Percentiles rank a stretch among this genome's conserved stretches.
Evolutionary conservation across 352 stramenopile genomes (phyloP).

Genomic region (Thraustochytrium sp.): DNA sequence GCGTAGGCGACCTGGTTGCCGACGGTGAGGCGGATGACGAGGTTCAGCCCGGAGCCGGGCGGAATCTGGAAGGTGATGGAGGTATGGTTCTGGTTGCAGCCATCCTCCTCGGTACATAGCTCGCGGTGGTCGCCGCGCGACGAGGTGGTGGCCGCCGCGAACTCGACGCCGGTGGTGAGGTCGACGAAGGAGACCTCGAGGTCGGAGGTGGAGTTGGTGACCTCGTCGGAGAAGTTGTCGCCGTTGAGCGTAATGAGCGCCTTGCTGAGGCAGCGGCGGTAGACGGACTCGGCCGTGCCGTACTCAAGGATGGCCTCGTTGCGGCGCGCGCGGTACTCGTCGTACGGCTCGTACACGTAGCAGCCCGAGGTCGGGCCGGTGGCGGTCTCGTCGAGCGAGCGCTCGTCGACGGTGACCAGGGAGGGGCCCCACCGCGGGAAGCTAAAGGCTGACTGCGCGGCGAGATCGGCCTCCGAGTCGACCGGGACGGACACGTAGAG

Average conservation of each 20-base stretch:
- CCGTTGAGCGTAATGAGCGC: conserved; percentile 8
- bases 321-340: not conserved
- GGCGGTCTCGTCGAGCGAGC: not conserved
- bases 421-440: not conserved
- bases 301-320: not conserved
- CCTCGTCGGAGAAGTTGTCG: conserved; percentile 31
- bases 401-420: not conserved
- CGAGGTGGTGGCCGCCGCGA: conserved; percentile 2
- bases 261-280: conserved; percentile 13
- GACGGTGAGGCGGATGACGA: not conserved
- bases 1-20: conserved; percentile 38
- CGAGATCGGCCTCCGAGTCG: not conserved
- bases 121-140: conserved; percentile 30
- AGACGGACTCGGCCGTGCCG: conserved; percentile 8
- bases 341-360: conserved; percentile 30
- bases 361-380: conserved; percentile 20
- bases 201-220: not conserved
- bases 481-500: conserved; percentile 15
- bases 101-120: not conserved
- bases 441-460: not conserved
- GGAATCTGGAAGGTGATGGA: conserved; percentile 41
- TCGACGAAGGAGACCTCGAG: conserved; percentile 17
- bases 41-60: conserved; percentile 19
- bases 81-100: conserved; percentile 13
- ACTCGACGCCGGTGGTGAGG: not conserved